Conservation (phyloP, 768 basidiomycete genomes). For the Mycena venus region DNA sequence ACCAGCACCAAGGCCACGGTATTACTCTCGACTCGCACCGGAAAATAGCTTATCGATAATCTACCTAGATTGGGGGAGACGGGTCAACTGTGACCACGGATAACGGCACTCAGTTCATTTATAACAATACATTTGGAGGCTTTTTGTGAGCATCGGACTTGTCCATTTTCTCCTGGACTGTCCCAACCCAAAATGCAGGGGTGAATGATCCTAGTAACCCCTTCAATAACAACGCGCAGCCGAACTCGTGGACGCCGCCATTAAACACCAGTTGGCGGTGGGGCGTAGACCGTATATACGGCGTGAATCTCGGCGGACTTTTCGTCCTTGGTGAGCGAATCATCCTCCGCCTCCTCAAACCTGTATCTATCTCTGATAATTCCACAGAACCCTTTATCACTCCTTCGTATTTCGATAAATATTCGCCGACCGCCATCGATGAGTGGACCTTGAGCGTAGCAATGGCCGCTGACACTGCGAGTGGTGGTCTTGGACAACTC, state of each 20-base stretch:
- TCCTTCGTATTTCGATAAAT: conserved; percentile 73
- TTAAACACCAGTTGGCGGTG: conserved; percentile 79
- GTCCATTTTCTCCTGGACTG: background rate
- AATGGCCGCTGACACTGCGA: conserved; percentile 75
- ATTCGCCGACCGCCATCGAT: conserved; percentile 63
- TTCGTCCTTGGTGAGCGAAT: conserved; percentile 56
- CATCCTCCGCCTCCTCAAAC: background rate
- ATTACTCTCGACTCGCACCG: background rate
- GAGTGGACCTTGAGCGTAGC: conserved; percentile 77
- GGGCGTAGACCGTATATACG: conserved; percentile 68
- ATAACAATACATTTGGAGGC: conserved; percentile 80
- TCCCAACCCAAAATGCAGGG: conserved; percentile 52
- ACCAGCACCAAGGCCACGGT: conserved; percentile 7
- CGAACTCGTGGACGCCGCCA: conserved; percentile 82
- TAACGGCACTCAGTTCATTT: conserved; percentile 77
- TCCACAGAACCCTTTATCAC: conserved; percentile 71
- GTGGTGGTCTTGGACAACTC: conserved; percentile 75
- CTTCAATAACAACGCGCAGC: conserved; percentile 74
- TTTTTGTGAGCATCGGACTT: conserved; percentile 60
- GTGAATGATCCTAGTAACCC: conserved; percentile 72
- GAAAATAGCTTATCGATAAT: background rate
- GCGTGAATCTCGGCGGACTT: conserved; percentile 82
- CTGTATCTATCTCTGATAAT: background rate
- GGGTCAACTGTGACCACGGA: conserved; percentile 71
- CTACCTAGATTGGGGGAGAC: conserved; percentile 64